phyloP scores from a whole-genome alignment of 768 basidiomycete genomes.

The Rhizopogon vesiculosus region DNA sequence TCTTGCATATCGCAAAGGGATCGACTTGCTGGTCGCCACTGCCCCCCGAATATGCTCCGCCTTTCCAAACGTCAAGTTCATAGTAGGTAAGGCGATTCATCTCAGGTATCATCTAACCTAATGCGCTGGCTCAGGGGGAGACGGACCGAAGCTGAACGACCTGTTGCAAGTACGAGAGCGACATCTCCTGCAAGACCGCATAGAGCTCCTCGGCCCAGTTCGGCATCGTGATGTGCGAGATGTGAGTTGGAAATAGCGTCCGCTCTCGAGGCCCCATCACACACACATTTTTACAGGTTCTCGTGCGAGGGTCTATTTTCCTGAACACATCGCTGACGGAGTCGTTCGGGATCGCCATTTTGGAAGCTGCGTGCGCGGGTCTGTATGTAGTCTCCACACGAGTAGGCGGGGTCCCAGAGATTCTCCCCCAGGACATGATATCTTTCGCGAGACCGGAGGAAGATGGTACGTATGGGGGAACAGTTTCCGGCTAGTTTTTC shows the following conservation, averaged over 20 bases:
- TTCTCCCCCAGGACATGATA: conserved; percentile 91
- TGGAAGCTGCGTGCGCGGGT: conserved; percentile 94
- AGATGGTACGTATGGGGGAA: conserved; percentile 57
- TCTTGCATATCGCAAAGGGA: conserved; percentile 91
- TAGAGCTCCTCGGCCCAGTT: conserved; percentile 84
- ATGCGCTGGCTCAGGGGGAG: conserved; percentile 60
- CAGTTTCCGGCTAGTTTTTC: neutral
- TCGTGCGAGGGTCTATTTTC: conserved; percentile 83
- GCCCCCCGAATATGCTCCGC: conserved; percentile 84
- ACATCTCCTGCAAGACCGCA: conserved; percentile 82
- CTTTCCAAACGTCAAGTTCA: conserved; percentile 84
- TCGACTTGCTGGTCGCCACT: conserved; percentile 90
- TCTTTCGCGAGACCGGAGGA: conserved; percentile 92
- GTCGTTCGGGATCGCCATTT: conserved; percentile 94
- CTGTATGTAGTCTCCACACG: conserved; percentile 91
- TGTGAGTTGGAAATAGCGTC: conserved; percentile 36
- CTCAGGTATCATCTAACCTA: neutral
- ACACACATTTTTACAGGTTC: conserved; percentile 46
- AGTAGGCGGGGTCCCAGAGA: conserved; percentile 95
- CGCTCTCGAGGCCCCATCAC: neutral
- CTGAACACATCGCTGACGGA: conserved; percentile 96
- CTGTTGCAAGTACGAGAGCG: conserved; percentile 95
- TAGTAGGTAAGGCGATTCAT: conserved; percentile 56
- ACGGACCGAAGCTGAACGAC: conserved; percentile 93
- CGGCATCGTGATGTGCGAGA: conserved; percentile 77